These are phyloP conservation scores for Ogataea sp. DNA, from an alignment of 805 yeast genomes.

Conservation along the genomic window DNA sequence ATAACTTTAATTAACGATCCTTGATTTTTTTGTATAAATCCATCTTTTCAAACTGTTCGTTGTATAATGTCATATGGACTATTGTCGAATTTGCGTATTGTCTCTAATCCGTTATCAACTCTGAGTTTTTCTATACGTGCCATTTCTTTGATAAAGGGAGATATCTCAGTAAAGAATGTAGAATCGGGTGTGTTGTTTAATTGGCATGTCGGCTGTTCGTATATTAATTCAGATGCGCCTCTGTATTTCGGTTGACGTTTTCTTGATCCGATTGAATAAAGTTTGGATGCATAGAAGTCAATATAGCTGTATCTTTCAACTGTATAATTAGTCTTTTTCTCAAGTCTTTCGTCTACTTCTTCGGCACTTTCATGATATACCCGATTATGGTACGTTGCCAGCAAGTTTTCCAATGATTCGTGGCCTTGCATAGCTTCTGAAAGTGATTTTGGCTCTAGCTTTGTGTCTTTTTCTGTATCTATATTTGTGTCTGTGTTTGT, in stretches of 20 bases:
- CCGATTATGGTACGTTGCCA: background rate
- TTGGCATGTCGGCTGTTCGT: slow-evolving; percentile 12
- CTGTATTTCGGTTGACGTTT: slow-evolving; percentile 8
- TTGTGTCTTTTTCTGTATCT: background rate
- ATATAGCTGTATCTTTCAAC: background rate
- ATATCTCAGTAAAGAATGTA: slow-evolving; percentile 12
- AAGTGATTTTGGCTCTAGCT: background rate
- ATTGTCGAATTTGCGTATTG: slow-evolving; percentile 6
- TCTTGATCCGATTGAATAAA: slow-evolving; percentile 17
- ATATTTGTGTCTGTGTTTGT: background rate
- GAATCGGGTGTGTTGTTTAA: slow-evolving; percentile 12
- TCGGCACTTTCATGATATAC: background rate
- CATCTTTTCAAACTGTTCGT: too few relatives aligned
- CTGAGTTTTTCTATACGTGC: slow-evolving; percentile 17
- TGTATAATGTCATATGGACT: background rate
- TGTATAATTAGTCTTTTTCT: background rate
- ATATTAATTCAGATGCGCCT: slow-evolving; percentile 14
- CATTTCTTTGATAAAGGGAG: slow-evolving; percentile 21
- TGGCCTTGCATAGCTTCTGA: background rate
- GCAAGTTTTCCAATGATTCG: background rate
- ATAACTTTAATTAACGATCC: background rate
- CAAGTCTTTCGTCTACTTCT: background rate
- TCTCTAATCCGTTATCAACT: slow-evolving; percentile 1
- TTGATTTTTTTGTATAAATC: too few relatives aligned
- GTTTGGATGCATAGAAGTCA: slow-evolving; percentile 21